Evolutionary conservation across 108 stramenopile genomes (phyloP).

Genomic region (Stephanodiscus triporus): DNA sequence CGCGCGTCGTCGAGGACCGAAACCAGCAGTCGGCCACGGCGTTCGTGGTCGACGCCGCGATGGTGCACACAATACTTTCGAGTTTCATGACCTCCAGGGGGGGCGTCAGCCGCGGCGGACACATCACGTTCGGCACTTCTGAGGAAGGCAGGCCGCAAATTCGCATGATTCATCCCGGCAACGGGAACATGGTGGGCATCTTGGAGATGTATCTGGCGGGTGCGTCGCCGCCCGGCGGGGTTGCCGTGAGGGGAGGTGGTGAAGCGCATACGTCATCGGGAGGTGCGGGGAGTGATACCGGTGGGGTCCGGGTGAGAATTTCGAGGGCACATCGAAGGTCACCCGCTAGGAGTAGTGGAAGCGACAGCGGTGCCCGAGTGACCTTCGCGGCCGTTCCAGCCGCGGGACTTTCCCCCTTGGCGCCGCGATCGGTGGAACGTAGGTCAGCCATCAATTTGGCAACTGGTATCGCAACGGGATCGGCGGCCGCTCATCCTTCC

Average conservation of each 20-base stretch:
- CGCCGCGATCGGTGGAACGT: background rate
- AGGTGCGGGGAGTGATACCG: background rate
- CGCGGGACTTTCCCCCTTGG: background rate
- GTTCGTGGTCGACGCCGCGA: slow-evolving; percentile 14
- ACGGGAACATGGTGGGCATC: background rate
- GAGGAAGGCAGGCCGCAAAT: slow-evolving; percentile 7
- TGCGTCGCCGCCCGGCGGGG: background rate
- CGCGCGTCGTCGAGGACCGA: slow-evolving; percentile 49
- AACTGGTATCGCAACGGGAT: background rate
- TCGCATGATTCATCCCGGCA: slow-evolving; percentile 15
- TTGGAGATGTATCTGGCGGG: slow-evolving; percentile 29
- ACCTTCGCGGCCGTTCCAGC: background rate
- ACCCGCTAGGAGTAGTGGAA: background rate
- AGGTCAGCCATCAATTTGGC: background rate
- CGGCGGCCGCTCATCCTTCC: background rate
- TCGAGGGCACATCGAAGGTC: background rate
- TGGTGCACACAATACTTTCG: slow-evolving; percentile 28
- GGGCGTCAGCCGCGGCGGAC: background rate
- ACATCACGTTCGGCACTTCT: slow-evolving; percentile 5
- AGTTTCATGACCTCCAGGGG: background rate
- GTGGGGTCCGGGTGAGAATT: background rate
- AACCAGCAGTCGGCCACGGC: slow-evolving; percentile 27
- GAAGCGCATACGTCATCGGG: background rate
- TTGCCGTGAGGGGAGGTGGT: background rate
- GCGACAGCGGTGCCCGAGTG: background rate